Percentiles rank a stretch among this genome's conserved stretches.
Evolutionary conservation across 108 stramenopile species (phyloP).

Genomic region (Asterionellopsis glacialis): DNA sequence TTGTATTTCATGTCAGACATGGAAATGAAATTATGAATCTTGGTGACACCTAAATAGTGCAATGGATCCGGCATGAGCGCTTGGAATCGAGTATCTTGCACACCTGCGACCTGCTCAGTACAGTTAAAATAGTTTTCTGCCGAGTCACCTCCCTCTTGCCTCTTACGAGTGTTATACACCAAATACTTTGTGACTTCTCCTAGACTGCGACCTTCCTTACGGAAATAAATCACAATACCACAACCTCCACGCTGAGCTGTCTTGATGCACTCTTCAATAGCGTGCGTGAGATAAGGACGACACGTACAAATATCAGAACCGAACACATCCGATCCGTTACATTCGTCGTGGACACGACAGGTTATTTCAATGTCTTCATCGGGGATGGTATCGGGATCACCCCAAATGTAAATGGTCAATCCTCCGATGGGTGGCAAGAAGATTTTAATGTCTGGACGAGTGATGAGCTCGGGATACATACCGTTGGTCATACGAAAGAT

Average conservation of each 20-base stretch:
- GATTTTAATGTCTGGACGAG: conserved; percentile 94
- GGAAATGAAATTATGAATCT: conserved; percentile 96
- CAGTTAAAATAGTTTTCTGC: conserved; percentile 97
- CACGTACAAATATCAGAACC: conserved; percentile 98
- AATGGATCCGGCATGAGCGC: conserved; percentile 98
- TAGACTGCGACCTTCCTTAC: conserved; percentile 95
- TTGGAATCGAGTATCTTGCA: conserved; percentile 96
- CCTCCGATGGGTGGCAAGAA: conserved; percentile 99
- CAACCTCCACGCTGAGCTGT: conserved; percentile 93
- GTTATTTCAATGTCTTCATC: conserved; percentile 97
- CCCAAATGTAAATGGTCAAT: conserved; percentile 98
- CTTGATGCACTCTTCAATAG: conserved; percentile 98
- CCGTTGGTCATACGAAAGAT: conserved; percentile 98
- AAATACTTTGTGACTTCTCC: conserved; percentile 99
- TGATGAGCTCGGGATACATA: conserved; percentile 99
- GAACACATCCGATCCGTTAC: conserved; percentile 98
- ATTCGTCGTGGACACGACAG: conserved; percentile 98
- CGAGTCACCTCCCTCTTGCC: conserved; percentile 93
- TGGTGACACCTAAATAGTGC: conserved; percentile 93
- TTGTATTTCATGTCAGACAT: conserved; percentile 99
- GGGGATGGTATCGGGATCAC: conserved; percentile 94
- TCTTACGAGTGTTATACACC: conserved; percentile 98
- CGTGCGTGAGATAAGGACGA: conserved; percentile 98
- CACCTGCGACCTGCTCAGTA: conserved; percentile 94
- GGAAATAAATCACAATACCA: conserved; percentile 96